A percentile compares a stretch with the other conserved stretches of the same genome.
phyloP scores from a whole-genome alignment of 208 protist genomes.

The Tritrichomonas foetus region DNA sequence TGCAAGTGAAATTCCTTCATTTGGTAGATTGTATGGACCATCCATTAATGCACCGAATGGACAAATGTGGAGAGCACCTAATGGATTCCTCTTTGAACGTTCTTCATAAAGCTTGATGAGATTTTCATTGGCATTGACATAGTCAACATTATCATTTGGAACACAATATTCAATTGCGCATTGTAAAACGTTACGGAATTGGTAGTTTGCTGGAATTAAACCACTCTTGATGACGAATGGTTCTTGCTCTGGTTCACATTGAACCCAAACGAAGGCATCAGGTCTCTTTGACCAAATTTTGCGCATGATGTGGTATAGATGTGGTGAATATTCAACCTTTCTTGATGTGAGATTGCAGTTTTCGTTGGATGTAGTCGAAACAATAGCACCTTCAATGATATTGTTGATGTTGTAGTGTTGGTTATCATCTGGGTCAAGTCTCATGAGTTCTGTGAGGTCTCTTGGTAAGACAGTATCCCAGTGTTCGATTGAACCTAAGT shows the following conservation, averaged over 20 bases:
- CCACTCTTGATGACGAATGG: not conserved
- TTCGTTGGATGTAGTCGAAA: not conserved
- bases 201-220: not conserved
- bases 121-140: not conserved
- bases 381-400: not conserved
- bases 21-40: not conserved
- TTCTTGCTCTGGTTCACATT: not conserved
- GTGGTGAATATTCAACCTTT: not conserved
- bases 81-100: not conserved
- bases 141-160: not conserved
- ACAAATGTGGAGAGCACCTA: not conserved
- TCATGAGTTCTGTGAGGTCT: not conserved
- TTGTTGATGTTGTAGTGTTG: not conserved
- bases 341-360: not conserved
- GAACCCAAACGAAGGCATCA: slow-evolving; percentile 1
- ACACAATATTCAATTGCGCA: not conserved
- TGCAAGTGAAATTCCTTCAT: not conserved
- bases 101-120: not conserved
- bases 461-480: not conserved
- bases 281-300: not conserved
- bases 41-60: not conserved
- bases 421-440: slow-evolving; percentile 22
- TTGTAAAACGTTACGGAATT: not conserved
- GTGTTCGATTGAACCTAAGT: not conserved
- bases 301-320: not conserved